A percentile compares a stretch with the other conserved stretches of the same genome.
Conservation (phyloP, 2,329 filamentous ascomycete species). For the Fusarium penzigii region DNA sequence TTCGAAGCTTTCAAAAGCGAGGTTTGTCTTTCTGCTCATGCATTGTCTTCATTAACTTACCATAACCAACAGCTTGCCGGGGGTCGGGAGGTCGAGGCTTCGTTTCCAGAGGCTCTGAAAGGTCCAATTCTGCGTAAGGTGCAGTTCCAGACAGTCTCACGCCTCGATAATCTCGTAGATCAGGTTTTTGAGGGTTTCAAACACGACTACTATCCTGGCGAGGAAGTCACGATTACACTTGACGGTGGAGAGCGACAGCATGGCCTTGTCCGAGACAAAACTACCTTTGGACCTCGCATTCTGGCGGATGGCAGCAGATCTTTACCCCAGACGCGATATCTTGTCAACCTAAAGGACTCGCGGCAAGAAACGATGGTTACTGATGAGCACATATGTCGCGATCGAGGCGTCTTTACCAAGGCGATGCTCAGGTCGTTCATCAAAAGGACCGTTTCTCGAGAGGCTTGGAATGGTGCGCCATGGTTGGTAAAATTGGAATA, state of each 20-base stretch:
- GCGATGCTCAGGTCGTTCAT: constrained; percentile 91
- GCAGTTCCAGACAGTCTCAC: constrained; percentile 85
- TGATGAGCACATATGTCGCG: constrained; percentile 79
- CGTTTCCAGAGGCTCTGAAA: constrained; percentile 89
- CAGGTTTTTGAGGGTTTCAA: constrained; percentile 78
- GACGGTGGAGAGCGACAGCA: constrained; percentile 68
- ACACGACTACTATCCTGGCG: constrained; percentile 86
- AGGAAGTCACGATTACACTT: constrained; percentile 74
- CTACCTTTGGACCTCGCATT: constrained; percentile 63
- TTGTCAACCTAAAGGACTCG: constrained; percentile 71
- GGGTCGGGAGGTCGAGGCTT: constrained; percentile 84
- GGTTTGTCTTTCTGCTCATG: constrained; percentile 53
- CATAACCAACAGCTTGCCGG: constrained; percentile 62
- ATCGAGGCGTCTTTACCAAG: constrained; percentile 92
- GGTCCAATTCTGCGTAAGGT: constrained; percentile 87
- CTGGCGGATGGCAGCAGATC: constrained; percentile 69
- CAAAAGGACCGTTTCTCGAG: constrained; percentile 88
- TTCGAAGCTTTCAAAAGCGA: constrained; percentile 92
- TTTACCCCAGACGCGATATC: constrained; percentile 75
- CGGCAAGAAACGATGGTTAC: constrained; percentile 77
- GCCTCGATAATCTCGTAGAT: constrained; percentile 80
- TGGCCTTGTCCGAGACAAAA: constrained; percentile 82
- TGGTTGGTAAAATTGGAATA: constrained; percentile 92
- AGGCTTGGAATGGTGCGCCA: constrained; percentile 93
- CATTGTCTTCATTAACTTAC: constrained; percentile 11